Base-by-base conservation (phyloP, 768 basidiomycete genomes). In the Hypholoma fasciculare region DNA sequence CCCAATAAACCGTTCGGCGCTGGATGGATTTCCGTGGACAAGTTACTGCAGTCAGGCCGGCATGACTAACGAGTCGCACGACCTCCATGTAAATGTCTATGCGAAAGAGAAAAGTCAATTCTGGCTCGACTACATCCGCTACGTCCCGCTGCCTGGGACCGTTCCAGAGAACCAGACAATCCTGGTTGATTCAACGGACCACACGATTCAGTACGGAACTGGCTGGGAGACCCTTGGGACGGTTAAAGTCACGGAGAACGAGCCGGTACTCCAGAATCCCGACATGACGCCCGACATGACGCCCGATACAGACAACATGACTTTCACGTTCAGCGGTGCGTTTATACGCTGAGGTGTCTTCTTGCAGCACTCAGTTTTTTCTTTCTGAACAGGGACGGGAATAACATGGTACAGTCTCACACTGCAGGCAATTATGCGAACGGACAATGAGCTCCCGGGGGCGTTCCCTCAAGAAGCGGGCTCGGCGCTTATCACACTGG, bases 71-170 rank as follows among this genome's bases (percentile, higher is more conserved):
- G 26, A 37, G 17, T 19, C 54, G n/a, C 54, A 54, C 20, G 12
- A 48, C 23, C 44, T 54, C 17, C 46, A 17, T 11, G 20, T 54
- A 19, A 54, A 54, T 38, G 19, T 54, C 20, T 46, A 30, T 2
- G 34, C 34, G 9, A 54, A 27, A 5, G 19, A 36, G 19, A 7
- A 4, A 3, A 36, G n/a, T 12, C 43, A 13, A 3, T 54, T 54
- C 23, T 54, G 44, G 54, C 54, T 54, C 14, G 54, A 54, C 37
- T 54, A 54, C 26, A 54, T 54, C 16, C 54, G 54, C 7, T 54
- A 20, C 36, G 34, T 36, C 36, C 54, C 54, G 13, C 12, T 47
- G 19, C 16, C 54, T 34, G 44, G 17, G 7, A 3, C 54, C 27
- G 44, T 26, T 19, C 16, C 23, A 27, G 44, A 7, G n/a, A 46